Conservation (phyloP, 129 eudicot genomes). For the Kitagawia praeruptora region DNA sequence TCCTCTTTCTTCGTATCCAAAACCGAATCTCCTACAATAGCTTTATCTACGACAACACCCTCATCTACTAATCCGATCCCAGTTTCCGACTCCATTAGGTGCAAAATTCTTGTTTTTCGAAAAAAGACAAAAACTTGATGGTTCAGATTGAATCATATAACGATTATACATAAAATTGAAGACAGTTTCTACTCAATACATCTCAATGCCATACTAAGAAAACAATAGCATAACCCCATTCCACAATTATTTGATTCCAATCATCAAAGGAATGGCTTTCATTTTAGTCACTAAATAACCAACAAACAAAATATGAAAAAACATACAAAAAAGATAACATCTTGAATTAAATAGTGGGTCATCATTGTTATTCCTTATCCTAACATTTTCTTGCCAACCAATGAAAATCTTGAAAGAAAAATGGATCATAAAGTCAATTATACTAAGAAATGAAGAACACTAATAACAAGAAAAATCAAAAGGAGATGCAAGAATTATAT, state of each 20-base stretch:
- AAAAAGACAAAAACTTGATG: constrained; percentile 3
- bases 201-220: background rate
- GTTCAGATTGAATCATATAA: background rate
- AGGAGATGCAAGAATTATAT: background rate
- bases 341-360: constrained; percentile 9
- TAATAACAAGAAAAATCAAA: background rate
- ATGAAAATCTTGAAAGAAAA: no score
- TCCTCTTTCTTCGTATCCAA: constrained; percentile 23
- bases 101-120: background rate
- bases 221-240: background rate
- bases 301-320: constrained; percentile 5
- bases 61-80: constrained; percentile 54
- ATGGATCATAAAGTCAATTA: background rate
- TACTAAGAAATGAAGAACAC: background rate
- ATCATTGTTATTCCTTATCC: background rate
- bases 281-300: background rate
- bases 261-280: background rate
- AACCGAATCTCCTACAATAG: constrained; percentile 15
- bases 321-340: constrained; percentile 13
- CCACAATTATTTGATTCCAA: background rate
- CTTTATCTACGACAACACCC: constrained; percentile 28
- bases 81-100: constrained; percentile 56
- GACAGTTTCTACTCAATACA: background rate
- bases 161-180: background rate
- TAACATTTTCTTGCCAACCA: background rate